Evolutionary conservation across 2,329 filamentous ascomycete species (phyloP).

Genomic region (Nemania abortiva): DNA sequence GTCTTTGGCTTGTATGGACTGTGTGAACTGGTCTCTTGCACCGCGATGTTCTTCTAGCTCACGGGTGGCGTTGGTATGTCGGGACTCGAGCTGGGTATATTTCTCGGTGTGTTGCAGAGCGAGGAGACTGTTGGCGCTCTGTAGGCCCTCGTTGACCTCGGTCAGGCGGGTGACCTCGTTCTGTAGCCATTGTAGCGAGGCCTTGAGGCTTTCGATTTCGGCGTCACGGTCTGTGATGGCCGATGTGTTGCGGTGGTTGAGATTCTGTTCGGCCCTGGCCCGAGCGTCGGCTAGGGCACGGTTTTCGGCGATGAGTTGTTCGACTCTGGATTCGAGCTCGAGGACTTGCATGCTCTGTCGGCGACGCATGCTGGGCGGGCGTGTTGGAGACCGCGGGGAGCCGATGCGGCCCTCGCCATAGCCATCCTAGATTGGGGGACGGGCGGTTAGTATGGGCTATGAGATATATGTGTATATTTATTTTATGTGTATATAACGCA

Average conservation of each 20-base stretch:
- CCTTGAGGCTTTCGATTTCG: slow-evolving; percentile 85
- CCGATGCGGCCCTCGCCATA: slow-evolving; percentile 88
- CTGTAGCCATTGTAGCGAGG: slow-evolving; percentile 82
- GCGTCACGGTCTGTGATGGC: slow-evolving; percentile 84
- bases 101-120: slow-evolving; percentile 80
- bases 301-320: slow-evolving; percentile 89
- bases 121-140: slow-evolving; percentile 81
- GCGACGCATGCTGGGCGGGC: slow-evolving; percentile 94
- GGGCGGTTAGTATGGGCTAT: not conserved
- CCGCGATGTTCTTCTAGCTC: slow-evolving; percentile 77
- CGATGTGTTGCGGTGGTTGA: slow-evolving; percentile 74
- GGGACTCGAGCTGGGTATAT: slow-evolving; percentile 73
- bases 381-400: slow-evolving; percentile 91
- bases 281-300: slow-evolving; percentile 80
- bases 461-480: not conserved
- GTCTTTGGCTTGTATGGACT: slow-evolving; percentile 83
- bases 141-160: slow-evolving; percentile 84
- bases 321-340: slow-evolving; percentile 87
- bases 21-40: slow-evolving; percentile 71
- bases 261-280: slow-evolving; percentile 73
- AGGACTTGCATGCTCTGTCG: slow-evolving; percentile 98
- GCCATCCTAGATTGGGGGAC: slow-evolving; percentile 75
- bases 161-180: slow-evolving; percentile 84
- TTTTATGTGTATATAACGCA: not conserved
- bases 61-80: slow-evolving; percentile 73